Base-by-base conservation (phyloP, 139 green algal species). In the Micromonas commoda region DNA sequence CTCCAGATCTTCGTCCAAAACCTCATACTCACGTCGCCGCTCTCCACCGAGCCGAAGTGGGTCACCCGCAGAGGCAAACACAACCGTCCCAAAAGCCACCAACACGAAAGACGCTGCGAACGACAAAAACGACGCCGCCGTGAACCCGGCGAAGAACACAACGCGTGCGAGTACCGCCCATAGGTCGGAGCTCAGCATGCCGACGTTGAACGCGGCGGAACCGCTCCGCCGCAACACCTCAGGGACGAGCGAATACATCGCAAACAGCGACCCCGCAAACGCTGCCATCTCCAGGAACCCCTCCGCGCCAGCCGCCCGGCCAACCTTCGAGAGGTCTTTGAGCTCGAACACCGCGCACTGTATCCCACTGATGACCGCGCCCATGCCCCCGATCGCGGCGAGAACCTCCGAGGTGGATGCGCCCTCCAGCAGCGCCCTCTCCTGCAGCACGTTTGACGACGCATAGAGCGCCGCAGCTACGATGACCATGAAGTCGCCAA, bases 401-500 rank as follows among this genome's bases (percentile, higher is more conserved):
- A 76, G 34, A 31, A 64, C 63, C 34, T 76, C 69, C 37, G 23
- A 24, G 0, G 74, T 82, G 0, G 76, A 79, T 29, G 77, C 77
- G 4, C 84, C 82, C 3, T 61, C 75, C 32, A 89, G 80, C 54
- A 91, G 32, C 21, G 77, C 71, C 80, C 87, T 82, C 69, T 91
- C 86, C 57, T 87, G 77, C 32, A 80, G 19, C 23, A 95, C 88
- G 73, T 96, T 96, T 73, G 80, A 85, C 3, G 78, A 53, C 1
- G 85, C 89, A 63, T 94, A 94, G 29, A 92, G 61, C 32, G 67
- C 31, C 21, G 91, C 87, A 0, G 86, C 91, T 28, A 85, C 31
- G 20, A 94, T n/a, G 73, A 91, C 90, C 32, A 96, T 70, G 1
- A 64, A 77, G 53, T 96, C 90, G 0, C 91, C 91, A 38, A 90